Evolutionary conservation across 225 moss, liverwort and hornwort species (phyloP).

Genomic region (Physcomitrium patens): DNA sequence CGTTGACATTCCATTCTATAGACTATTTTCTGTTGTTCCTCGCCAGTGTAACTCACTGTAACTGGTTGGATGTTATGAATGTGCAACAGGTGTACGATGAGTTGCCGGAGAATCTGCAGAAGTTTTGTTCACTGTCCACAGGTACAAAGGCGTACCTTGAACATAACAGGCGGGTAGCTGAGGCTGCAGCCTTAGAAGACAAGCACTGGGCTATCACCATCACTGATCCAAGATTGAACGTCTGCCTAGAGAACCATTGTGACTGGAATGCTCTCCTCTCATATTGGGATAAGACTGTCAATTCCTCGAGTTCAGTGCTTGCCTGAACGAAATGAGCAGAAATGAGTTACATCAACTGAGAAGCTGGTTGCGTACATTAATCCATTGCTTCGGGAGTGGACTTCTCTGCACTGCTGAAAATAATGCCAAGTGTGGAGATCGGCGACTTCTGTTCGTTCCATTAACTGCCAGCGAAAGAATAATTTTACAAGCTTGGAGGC

Average conservation of each 20-base stretch:
- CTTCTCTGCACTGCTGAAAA: neutral
- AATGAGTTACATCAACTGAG: conserved; percentile 1
- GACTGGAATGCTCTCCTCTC: conserved; percentile 57
- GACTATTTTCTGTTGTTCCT: conserved; percentile 7
- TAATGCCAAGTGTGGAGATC: neutral
- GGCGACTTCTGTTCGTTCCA: conserved; percentile 1
- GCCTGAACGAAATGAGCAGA: conserved; percentile 18
- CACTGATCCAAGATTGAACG: conserved; percentile 53
- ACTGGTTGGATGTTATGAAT: conserved; percentile 5
- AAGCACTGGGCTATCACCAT: conserved; percentile 63
- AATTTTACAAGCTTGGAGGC: too few species aligned
- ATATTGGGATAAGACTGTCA: conserved; percentile 51
- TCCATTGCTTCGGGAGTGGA: conserved; percentile 5
- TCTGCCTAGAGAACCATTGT: conserved; percentile 58
- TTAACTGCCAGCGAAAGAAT: too few species aligned
- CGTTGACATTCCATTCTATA: neutral
- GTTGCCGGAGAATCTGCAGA: conserved; percentile 55
- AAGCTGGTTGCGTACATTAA: conserved; percentile 7
- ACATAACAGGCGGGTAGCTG: conserved; percentile 52
- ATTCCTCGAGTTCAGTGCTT: conserved; percentile 13
- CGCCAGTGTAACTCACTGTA: conserved; percentile 1
- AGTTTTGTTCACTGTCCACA: conserved; percentile 53
- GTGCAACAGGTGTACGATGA: conserved; percentile 64
- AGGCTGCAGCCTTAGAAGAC: conserved; percentile 55
- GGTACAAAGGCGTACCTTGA: conserved; percentile 62